phyloP scores from a whole-genome alignment of 257 asterid species.

The Penstemon newberryi region DNA sequence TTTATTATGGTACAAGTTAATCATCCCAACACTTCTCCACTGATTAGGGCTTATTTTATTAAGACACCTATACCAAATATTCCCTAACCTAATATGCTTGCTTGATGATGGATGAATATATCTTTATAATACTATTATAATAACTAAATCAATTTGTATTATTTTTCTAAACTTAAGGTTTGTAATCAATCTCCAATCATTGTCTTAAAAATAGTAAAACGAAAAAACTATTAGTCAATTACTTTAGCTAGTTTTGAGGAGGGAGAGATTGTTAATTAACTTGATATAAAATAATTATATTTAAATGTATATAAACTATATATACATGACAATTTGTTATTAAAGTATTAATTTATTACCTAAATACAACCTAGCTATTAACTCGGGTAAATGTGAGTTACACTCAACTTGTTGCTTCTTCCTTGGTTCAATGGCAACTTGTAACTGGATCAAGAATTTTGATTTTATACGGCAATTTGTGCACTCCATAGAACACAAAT shows the following conservation, averaged over 20 bases:
- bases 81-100: slow-evolving; percentile 35
- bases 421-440: no score
- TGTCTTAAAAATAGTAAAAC: slow-evolving; percentile 30
- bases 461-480: no score
- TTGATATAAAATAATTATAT: background rate
- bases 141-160: slow-evolving; percentile 22
- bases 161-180: slow-evolving; percentile 23
- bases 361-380: background rate
- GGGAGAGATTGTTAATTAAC: background rate
- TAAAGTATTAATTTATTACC: background rate
- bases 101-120: slow-evolving; percentile 20
- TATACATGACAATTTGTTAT: no score
- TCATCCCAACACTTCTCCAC: slow-evolving; percentile 6
- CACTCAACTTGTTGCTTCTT: no score
- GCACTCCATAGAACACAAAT: no score
- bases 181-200: slow-evolving; percentile 25
- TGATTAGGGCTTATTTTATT: slow-evolving; percentile 27
- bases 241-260: background rate
- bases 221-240: background rate
- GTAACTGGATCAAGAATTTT: no score
- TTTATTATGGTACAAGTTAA: slow-evolving; percentile 6
- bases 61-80: slow-evolving; percentile 25
- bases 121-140: slow-evolving; percentile 15
- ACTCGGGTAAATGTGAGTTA: background rate
- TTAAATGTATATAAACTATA: background rate